These are phyloP conservation scores for Salvia splendens DNA, from an alignment of 257 asterid genomes.

Conservation along the genomic window DNA sequence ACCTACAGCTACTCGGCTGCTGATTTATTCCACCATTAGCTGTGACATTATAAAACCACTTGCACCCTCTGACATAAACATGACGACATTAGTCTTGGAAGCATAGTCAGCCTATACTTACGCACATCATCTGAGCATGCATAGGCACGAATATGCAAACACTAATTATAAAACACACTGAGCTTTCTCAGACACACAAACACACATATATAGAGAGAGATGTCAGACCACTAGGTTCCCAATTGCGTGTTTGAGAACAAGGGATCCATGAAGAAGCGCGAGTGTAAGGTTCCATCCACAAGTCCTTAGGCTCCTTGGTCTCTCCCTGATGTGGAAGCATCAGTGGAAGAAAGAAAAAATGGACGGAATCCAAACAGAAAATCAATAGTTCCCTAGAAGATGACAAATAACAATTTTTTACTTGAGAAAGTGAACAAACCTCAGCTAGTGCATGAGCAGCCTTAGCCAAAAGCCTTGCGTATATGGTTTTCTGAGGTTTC, in stretches of 20 bases:
- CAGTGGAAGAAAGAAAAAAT: conserved; percentile 18
- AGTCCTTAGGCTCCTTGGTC: conserved; percentile 83
- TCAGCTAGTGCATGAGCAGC: conserved; percentile 97
- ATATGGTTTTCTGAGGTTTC: conserved; percentile 76
- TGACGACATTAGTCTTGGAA: conserved; percentile 23
- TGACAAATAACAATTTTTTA: conserved; percentile 19
- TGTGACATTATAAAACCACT: conserved; percentile 81
- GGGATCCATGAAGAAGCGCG: conserved; percentile 92
- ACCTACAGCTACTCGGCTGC: conserved; percentile 99
- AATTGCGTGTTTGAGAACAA: conserved; percentile 67
- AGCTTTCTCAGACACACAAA: background rate
- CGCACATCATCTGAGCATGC: conserved; percentile 23
- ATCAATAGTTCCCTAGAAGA: conserved; percentile 11
- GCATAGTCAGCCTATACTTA: conserved; percentile 10
- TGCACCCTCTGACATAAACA: conserved; percentile 58
- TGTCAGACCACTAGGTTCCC: conserved; percentile 72
- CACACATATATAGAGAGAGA: conserved; percentile 9
- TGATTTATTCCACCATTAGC: conserved; percentile 99
- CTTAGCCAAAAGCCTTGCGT: conserved; percentile 80
- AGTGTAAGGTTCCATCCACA: conserved; percentile 82
- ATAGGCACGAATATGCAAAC: conserved; percentile 12
- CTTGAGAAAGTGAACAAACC: conserved; percentile 44
- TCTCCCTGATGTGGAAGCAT: conserved; percentile 60
- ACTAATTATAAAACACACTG: conserved; percentile 12
- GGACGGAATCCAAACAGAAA: conserved; percentile 13